phyloP scores from a whole-genome alignment of 306 rosid genomes.

The Pterocarpus santalinus region DNA sequence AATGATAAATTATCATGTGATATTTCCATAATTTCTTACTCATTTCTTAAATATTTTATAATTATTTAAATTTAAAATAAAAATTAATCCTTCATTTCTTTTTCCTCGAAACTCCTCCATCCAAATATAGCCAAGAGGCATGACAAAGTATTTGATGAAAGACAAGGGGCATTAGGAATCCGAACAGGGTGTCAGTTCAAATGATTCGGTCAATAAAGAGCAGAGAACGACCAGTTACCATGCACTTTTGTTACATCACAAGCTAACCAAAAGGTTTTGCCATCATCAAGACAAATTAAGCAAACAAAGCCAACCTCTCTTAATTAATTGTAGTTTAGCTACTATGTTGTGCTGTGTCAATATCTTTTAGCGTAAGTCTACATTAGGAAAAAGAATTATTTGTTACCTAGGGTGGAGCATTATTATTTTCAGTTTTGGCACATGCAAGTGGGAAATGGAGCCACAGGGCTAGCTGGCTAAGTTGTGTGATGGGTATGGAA shows the following conservation, averaged over 20 bases:
- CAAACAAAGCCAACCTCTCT: constrained; percentile 6
- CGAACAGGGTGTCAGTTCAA: constrained; percentile 47
- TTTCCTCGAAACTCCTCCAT: constrained; percentile 26
- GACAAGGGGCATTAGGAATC: constrained; percentile 52
- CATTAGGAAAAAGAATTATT: constrained; percentile 25
- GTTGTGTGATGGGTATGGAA: constrained; percentile 68
- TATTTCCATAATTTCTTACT: neutral
- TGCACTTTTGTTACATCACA: constrained; percentile 48
- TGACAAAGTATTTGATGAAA: constrained; percentile 39
- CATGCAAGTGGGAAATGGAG: constrained; percentile 61
- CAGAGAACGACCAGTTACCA: constrained; percentile 11
- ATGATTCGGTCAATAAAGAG: constrained; percentile 59
- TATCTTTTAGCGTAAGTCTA: constrained; percentile 38
- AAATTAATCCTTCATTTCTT: neutral
- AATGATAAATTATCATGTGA: neutral
- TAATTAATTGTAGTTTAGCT: constrained; percentile 16
- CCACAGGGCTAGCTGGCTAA: constrained; percentile 36
- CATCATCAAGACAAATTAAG: constrained; percentile 33
- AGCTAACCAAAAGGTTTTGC: constrained; percentile 41
- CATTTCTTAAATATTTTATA: neutral
- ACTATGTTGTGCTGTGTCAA: constrained; percentile 23
- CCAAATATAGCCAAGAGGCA: neutral
- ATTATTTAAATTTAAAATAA: neutral
- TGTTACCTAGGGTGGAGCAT: constrained; percentile 50
- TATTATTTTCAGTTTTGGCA: neutral